These are phyloP conservation scores for Starmerella bombicola DNA, from an alignment of 805 yeast species.

Conservation along the genomic window DNA sequence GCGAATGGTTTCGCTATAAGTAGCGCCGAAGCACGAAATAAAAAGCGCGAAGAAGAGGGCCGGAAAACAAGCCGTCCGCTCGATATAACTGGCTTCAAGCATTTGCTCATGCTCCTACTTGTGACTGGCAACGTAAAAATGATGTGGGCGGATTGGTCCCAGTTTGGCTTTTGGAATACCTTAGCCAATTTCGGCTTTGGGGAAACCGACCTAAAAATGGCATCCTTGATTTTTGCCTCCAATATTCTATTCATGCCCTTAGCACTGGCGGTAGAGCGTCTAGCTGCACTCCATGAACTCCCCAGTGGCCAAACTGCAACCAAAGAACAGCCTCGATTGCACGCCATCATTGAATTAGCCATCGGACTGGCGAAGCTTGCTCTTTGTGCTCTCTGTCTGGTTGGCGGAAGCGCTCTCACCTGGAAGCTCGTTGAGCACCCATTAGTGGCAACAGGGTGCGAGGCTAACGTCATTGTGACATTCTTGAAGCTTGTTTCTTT, in stretches of 20 bases:
- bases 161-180: conserved; percentile 29
- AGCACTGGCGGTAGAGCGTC: conserved; percentile 30
- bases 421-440: conserved; percentile 32
- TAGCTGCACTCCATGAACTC: conserved; percentile 21
- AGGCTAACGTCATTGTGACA: conserved; percentile 32
- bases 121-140: conserved; percentile 33
- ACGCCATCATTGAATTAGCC: neutral
- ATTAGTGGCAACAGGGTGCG: conserved; percentile 34
- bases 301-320: neutral
- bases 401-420: conserved; percentile 14
- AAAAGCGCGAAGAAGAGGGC: conserved; percentile 14
- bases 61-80: conserved; percentile 7
- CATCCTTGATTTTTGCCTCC: conserved; percentile 22
- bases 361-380: conserved; percentile 25
- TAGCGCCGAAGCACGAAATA: conserved; percentile 15
- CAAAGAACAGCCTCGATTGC: neutral
- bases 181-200: conserved; percentile 27
- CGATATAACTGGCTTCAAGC: conserved; percentile 31
- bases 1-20: conserved; percentile 6
- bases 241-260: conserved; percentile 30
- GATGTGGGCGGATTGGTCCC: conserved; percentile 30
- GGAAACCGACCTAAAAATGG: conserved; percentile 25
- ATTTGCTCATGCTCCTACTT: conserved; percentile 32
- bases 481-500: conserved; percentile 35
- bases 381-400: conserved; percentile 21